phyloP scores from a whole-genome alignment of 257 asterid species.

The Knoxia roxburghii region DNA sequence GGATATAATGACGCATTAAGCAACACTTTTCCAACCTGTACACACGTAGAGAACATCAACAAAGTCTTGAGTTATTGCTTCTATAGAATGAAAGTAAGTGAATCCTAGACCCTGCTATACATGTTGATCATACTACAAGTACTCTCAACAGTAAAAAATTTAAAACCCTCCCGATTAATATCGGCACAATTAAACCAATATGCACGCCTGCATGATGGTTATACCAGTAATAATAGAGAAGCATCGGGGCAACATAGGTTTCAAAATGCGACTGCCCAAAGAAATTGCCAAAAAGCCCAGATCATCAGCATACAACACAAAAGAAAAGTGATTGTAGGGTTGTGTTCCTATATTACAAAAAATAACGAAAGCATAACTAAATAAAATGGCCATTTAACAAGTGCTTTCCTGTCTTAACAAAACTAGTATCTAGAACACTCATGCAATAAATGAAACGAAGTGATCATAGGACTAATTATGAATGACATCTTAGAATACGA shows the following conservation, averaged over 20 bases:
- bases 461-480: neutral
- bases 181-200: neutral
- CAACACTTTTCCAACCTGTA: slow-evolving; percentile 77
- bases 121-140: neutral
- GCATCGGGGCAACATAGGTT: neutral
- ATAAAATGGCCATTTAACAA: neutral
- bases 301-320: neutral
- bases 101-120: neutral
- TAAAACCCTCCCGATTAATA: neutral
- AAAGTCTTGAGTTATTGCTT: neutral
- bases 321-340: neutral
- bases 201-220: neutral
- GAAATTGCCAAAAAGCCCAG: neutral
- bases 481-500: neutral
- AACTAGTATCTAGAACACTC: neutral
- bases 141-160: neutral
- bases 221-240: neutral
- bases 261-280: neutral
- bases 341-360: neutral
- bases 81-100: neutral
- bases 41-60: neutral
- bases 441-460: neutral
- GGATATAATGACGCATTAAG: slow-evolving; percentile 83
- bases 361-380: neutral
- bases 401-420: too few species aligned